Evolutionary conservation across 2,329 filamentous ascomycete genomes (phyloP).

Genomic region (Fusarium pseudograminearum): DNA sequence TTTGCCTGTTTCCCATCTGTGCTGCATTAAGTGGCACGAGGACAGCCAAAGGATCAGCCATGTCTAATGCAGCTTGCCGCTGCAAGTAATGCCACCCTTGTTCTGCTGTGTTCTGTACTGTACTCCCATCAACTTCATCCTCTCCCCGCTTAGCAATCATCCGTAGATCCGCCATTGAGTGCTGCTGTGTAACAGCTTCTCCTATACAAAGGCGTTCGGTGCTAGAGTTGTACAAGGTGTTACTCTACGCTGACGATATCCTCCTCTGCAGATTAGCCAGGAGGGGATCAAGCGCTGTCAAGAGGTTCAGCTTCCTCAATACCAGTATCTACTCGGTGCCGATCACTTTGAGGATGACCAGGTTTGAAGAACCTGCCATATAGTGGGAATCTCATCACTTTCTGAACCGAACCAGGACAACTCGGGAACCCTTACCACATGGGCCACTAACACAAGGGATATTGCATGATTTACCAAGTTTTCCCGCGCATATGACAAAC

Average conservation of each 20-base stretch:
- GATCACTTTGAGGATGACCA: background rate
- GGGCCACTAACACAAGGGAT: background rate
- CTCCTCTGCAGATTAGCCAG: background rate
- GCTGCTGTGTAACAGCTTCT: conserved; percentile 5
- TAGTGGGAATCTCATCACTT: too few species aligned
- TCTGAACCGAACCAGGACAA: background rate
- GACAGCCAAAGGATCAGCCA: conserved; percentile 32
- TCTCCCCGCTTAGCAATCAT: conserved; percentile 16
- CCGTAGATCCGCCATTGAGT: background rate
- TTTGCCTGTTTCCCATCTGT: conserved; percentile 23
- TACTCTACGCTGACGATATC: background rate
- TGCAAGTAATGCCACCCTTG: conserved; percentile 43
- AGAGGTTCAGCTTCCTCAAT: background rate
- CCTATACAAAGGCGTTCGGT: conserved; percentile 1
- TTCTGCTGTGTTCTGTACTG: conserved; percentile 17
- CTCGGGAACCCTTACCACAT: background rate
- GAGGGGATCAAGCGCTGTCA: background rate
- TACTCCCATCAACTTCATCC: conserved; percentile 2
- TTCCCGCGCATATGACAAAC: background rate
- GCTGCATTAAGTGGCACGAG: conserved; percentile 45
- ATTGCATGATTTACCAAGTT: too few species aligned
- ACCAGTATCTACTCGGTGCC: background rate
- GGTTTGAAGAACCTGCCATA: background rate
- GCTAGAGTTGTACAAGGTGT: background rate
- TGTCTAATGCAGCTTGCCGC: conserved; percentile 46